Base-by-base conservation (phyloP, 2,329 filamentous ascomycete genomes). In the Cladosporium cucumerinum region DNA sequence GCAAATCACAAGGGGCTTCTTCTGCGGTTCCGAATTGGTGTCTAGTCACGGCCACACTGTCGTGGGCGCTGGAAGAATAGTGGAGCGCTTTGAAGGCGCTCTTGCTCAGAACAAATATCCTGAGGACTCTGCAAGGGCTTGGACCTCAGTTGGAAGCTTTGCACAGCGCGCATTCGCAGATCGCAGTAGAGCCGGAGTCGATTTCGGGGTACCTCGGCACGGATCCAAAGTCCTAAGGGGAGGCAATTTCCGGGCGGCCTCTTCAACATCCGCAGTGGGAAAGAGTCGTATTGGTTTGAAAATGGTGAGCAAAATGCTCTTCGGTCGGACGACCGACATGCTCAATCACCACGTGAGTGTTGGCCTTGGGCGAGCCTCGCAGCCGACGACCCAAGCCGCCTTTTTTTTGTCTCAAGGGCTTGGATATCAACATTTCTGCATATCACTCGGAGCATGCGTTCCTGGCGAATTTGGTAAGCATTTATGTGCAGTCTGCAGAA, bases 61-160 rank as follows among this genome's bases (percentile, higher is more conserved):
- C 30, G 30, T 10, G 8, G 30, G 30, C 30, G 30, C 30, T 32
- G 30, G 30, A 6, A 32, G 12, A 32, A 6, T 32, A 11, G 30
- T 32, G 72, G 84, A 84, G 1, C 75, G 89, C 49, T 72, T 74
- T 0, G 87, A 85, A 0, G 79, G 80, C 2, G 82, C 84, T 11
- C 62, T 71, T 2, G 66, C 64, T 30, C 70, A 90, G 71, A 88
- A 90, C 72, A 82, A 88, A 1, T 91, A 91, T 70, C 80, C 78
- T 88, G 1, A 81, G 88, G 7, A 90, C 85, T 0, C 81, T 86
- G 0, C 88, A 91, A 75, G 90, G 88, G 88, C 80, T 90, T 32
- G 87, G 87, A 0, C 88, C 88, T 0, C 80, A 85, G 23, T 76
- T 90, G 0, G 88, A 91, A 72, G 87, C 90, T 67, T 77, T 91